Evolutionary conservation across 225 moss, liverwort and hornwort genomes (phyloP).

Genomic region (Anthoceros angustus): DNA sequence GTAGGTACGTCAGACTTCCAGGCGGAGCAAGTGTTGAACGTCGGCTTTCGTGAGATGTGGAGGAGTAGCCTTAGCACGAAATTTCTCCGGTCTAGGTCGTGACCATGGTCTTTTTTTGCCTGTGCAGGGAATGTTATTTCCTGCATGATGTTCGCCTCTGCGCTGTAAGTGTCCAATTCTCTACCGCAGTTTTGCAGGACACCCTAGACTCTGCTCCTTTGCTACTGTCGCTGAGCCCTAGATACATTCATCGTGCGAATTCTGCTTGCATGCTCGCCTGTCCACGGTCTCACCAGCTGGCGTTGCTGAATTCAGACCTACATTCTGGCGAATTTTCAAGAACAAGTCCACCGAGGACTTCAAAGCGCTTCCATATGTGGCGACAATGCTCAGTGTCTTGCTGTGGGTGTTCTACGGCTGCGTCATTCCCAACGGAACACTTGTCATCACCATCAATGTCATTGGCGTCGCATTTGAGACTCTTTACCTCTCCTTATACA

Average conservation of each 20-base stretch:
- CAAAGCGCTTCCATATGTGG: constrained; percentile 12
- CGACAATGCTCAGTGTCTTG: constrained; percentile 11
- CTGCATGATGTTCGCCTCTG: not conserved
- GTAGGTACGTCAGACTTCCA: not conserved
- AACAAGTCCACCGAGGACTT: constrained; percentile 13
- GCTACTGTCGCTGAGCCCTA: not conserved
- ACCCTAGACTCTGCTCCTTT: not conserved
- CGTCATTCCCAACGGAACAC: constrained; percentile 10
- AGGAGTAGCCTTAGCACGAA: not conserved
- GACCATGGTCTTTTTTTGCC: not conserved
- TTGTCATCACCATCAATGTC: constrained; percentile 12
- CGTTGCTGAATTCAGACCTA: not conserved
- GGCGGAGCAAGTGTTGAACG: not conserved
- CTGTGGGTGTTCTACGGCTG: constrained; percentile 14
- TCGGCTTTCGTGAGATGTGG: not conserved
- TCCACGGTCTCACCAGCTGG: not conserved
- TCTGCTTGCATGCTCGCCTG: not conserved
- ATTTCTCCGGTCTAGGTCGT: not conserved
- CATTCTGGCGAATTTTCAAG: constrained; percentile 12
- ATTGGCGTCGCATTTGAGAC: constrained; percentile 10
- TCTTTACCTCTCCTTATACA: constrained; percentile 6
- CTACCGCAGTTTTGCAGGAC: not conserved
- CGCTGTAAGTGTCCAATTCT: not conserved
- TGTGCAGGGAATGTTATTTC: not conserved
- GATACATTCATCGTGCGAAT: not conserved